These are phyloP conservation scores for Hibiscus syriacus DNA, from an alignment of 345 rosid species.

Conservation along the genomic window DNA sequence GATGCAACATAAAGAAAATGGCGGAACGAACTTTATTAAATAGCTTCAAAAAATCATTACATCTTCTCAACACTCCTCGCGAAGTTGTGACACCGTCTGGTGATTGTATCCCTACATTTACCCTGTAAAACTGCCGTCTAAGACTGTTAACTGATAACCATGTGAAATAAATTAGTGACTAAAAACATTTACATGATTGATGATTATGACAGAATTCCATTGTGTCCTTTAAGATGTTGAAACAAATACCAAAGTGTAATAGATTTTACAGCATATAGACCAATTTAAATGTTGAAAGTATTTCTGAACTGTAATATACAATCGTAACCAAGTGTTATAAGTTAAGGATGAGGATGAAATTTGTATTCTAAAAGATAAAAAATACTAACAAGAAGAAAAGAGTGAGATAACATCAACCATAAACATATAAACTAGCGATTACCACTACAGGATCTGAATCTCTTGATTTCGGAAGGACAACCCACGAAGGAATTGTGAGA, in stretches of 20 bases:
- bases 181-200: neutral
- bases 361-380: neutral
- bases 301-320: neutral
- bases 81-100: conserved; percentile 72
- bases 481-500: conserved; percentile 82
- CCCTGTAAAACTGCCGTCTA: conserved; percentile 94
- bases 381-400: conserved; percentile 6
- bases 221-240: neutral
- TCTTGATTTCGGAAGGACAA: conserved; percentile 74
- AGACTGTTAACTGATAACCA: conserved; percentile 32
- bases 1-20: conserved; percentile 7
- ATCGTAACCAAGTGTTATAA: neutral
- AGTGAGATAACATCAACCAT: conserved; percentile 22
- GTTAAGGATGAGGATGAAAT: neutral
- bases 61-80: conserved; percentile 74
- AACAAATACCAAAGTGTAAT: neutral
- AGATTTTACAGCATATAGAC: neutral
- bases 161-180: neutral
- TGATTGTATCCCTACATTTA: conserved; percentile 85
- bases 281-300: neutral
- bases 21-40: conserved; percentile 56
- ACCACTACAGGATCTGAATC: conserved; percentile 98
- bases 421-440: conserved; percentile 24
- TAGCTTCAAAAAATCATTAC: conserved; percentile 83
- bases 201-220: neutral